Conservation (phyloP, 176 grass and related monocot species). For the Oryza coarctata region DNA sequence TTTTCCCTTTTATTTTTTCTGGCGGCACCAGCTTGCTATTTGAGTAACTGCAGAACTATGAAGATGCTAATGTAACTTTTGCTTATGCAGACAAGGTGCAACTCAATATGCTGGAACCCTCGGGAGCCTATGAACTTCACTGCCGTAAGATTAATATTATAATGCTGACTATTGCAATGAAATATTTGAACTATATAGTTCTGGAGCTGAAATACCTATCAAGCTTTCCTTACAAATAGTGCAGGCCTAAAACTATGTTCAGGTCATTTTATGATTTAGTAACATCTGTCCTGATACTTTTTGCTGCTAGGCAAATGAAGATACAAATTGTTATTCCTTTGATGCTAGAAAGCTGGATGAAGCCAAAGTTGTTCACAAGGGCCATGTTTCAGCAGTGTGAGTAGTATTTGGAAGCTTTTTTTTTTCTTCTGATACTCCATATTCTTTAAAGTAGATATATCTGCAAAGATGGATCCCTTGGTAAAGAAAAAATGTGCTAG, state of each 20-base stretch:
- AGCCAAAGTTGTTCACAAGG: slow-evolving; percentile 92
- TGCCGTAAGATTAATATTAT: slow-evolving; percentile 64
- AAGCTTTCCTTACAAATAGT: neutral
- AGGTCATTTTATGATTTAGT: neutral
- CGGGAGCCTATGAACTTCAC: slow-evolving; percentile 99
- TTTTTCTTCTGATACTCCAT: neutral
- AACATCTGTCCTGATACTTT: slow-evolving; percentile 34
- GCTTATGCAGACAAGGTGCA: slow-evolving; percentile 78
- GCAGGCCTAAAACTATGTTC: neutral
- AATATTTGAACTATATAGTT: neutral
- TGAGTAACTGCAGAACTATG: neutral
- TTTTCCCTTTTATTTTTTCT: neutral
- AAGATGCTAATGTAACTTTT: slow-evolving; percentile 33
- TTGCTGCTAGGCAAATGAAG: slow-evolving; percentile 86
- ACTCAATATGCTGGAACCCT: slow-evolving; percentile 91
- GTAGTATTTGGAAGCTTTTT: slow-evolving; percentile 33
- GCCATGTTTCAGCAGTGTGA: slow-evolving; percentile 98
- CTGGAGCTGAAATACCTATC: neutral
- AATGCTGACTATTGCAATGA: neutral
- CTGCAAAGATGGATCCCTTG: neutral
- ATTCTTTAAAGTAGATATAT: neutral
- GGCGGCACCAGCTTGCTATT: neutral
- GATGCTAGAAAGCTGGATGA: slow-evolving; percentile 88
- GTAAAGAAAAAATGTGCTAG: neutral
- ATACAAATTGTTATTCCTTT: slow-evolving; percentile 94